phyloP scores from a whole-genome alignment of 2,329 filamentous ascomycete species.

The Fusarium globosum region DNA sequence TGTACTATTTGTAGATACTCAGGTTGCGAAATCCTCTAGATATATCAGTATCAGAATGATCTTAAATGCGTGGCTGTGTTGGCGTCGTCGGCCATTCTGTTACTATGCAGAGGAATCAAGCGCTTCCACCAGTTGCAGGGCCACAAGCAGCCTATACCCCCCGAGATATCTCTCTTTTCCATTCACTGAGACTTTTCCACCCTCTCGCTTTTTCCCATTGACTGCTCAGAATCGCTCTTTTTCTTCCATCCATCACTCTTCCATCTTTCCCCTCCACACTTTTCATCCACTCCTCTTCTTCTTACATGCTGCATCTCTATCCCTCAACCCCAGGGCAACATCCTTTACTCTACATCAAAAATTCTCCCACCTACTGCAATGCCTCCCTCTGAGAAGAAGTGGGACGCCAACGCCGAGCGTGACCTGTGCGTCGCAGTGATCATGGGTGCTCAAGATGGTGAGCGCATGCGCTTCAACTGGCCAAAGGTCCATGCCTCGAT shows the following conservation, averaged over 20 bases:
- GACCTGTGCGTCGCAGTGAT: constrained; percentile 54
- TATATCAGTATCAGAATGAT: background rate
- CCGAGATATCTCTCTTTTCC: background rate
- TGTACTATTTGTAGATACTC: background rate
- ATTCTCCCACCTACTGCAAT: constrained; percentile 26
- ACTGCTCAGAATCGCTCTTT: background rate
- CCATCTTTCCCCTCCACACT: background rate
- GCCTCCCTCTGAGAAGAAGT: constrained; percentile 51
- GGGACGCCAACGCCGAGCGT: constrained; percentile 51
- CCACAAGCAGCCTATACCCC: background rate
- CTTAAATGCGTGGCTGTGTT: background rate
- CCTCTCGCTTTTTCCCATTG: background rate
- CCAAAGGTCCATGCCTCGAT: constrained; percentile 47
- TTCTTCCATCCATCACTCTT: background rate
- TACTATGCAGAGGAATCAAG: background rate
- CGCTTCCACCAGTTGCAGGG: background rate
- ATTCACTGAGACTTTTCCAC: background rate
- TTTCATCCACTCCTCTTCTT: background rate
- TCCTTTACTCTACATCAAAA: background rate
- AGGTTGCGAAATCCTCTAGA: background rate
- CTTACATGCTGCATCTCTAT: background rate
- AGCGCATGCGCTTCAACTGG: constrained; percentile 50
- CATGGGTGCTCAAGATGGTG: constrained; percentile 41
- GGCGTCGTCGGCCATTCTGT: background rate
- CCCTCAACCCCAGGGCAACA: background rate